Evolutionary conservation across 1,284 basidiomycete species (phyloP), one percentile per base, ranked within the genome.

Genomic region (Marasmius oreades): DNA sequence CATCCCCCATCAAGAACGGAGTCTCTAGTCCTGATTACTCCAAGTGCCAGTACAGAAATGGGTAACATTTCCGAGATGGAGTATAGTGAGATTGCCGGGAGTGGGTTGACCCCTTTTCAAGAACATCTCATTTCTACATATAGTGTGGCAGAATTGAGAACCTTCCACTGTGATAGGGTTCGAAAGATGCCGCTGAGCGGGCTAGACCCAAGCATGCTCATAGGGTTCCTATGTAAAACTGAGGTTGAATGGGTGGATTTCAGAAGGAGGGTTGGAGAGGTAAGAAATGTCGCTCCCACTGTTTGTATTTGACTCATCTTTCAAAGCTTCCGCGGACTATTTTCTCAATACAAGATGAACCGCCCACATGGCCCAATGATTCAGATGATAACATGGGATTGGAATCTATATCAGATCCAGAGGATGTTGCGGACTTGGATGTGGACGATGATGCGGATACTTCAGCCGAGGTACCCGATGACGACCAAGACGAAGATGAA

Each of bases 161-260:
- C 93, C 2, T 99, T 94, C 77, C 96, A 98, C 70, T 95, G 93
- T 68, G 95, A 98, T 24, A 85, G 89, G 20, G 88, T 98, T 44
- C 81, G 93, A 67, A 95, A 95, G 80, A 95, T 98, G 92, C 89
- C 90, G 0, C 73, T 98, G 47, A 84, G 85, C 37, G 87, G 88
- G n/a, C 73, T 99, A 53, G 96, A 98, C 68, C 96, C 97, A 11
- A 96, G 93, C 66, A 98, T 99, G 96, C 76, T 99, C 8, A 78
- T 98, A 54, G 95, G 95, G 16, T 98, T 99, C 70, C 68, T 98
- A 62, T 88, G 90, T 67, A 82, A 82, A 62, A 84, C 91, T 66
- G 89, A 94, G 70, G 76, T 71, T 20, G 93, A 96, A 54, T 96
- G 94, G 87, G 71, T 78, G 14, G 93, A 97, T 71, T 84, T 98